Evolutionary conservation across 345 rosid genomes (phyloP), one percentile per base, ranked within the genome.

Genomic region (Eucalyptus paniculata): DNA sequence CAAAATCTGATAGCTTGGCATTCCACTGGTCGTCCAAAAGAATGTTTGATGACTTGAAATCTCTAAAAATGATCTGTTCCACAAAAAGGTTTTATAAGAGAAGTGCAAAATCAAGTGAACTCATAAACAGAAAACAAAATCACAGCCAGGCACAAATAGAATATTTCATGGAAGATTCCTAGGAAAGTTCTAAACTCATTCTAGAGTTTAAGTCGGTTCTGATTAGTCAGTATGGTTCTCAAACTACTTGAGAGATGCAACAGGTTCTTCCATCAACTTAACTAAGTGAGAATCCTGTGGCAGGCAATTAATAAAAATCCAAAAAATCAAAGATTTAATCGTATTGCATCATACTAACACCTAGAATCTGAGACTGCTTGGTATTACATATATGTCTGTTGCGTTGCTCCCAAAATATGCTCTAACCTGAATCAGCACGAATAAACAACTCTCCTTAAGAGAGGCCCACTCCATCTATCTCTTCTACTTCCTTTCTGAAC

Each of bases 41-140:
- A 45, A 97, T 97, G 89, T 97, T 97, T 42, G 99, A 98, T 24
- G 99, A 96, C 94, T 98, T 98, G 93, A 98, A 96, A 94, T 98
- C 99, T 62, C 98, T 91, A 89, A 98, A 98, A 90, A 98, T 98
- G 86, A 98, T 96, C 99, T 97, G 94, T 50, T 30, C 8, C 89
- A 88, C 77, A 56, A 24, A 90, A 86, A n/a, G 44, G 16, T 19
- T 13, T 13, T 60, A 32, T 87, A 45, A 89, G 77, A 32, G 49
- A n/a, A 24, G 45, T n/a, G 90, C 32, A 86, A n/a, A 86, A n/a
- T 19, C 21, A 50, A 56, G 37, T 87, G 26, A 34, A 44, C 53
- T 44, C 13, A 72, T 72, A 72, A 72, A 72, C 45, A 23, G 34
- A 60, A 42, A 32, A 58, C n/a, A 60, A 60, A 42, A 40, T 56